These are phyloP conservation scores for Abeoforma whisleri DNA, from an alignment of 78 protist genomes.

Conservation along the genomic window DNA sequence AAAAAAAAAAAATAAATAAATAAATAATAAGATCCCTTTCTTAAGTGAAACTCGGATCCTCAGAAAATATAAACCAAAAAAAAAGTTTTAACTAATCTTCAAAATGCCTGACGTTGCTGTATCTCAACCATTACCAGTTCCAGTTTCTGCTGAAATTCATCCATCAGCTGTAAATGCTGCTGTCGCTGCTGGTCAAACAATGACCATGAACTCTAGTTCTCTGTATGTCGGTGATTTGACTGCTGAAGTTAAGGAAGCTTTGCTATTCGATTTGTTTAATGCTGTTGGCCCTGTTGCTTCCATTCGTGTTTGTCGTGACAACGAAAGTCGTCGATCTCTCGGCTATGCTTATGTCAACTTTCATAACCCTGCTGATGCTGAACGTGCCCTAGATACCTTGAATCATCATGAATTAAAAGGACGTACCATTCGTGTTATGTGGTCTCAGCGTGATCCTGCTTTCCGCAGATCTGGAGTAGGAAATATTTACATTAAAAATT, in stretches of 20 bases:
- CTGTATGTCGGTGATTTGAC: constrained; percentile 62
- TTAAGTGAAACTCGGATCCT: no score
- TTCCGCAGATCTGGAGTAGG: constrained; percentile 86
- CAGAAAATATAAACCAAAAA: no score
- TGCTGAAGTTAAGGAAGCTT: constrained; percentile 71
- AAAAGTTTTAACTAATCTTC: no score
- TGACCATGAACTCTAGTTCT: constrained; percentile 23
- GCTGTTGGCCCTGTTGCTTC: constrained; percentile 80
- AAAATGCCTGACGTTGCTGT: no score
- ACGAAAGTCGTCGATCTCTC: constrained; percentile 73
- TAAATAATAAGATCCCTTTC: no score
- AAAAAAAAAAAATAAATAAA: no score
- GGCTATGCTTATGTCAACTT: constrained; percentile 97
- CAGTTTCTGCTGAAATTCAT: no score
- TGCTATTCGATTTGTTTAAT: constrained; percentile 76
- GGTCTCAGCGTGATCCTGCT: constrained; percentile 91
- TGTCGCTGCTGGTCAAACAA: no score
- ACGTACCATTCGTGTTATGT: constrained; percentile 90
- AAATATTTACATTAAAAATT: constrained; percentile 91
- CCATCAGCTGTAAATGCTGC: no score
- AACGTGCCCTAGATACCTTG: constrained; percentile 85
- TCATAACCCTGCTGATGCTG: constrained; percentile 67
- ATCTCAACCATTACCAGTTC: no score
- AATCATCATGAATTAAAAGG: constrained; percentile 78
- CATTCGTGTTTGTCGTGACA: constrained; percentile 87